phyloP scores from a whole-genome alignment of 2,329 filamentous ascomycete species.

The Trichoderma gracile region DNA sequence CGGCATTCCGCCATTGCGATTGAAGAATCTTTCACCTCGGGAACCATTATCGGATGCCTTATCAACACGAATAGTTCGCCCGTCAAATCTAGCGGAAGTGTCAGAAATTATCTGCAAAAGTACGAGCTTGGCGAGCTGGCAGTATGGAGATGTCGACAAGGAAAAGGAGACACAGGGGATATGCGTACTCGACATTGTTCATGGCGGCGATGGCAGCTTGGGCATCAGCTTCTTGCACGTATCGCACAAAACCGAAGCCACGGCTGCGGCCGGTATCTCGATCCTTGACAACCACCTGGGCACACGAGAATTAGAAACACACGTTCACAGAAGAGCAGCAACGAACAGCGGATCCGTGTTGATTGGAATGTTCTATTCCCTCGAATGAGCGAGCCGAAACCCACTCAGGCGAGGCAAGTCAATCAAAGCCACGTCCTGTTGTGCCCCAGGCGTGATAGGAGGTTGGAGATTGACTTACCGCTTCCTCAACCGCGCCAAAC shows the following conservation, averaged over 20 bases:
- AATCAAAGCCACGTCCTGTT: conserved; percentile 10
- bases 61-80: conserved; percentile 91
- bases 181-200: conserved; percentile 85
- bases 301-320: conserved; percentile 29
- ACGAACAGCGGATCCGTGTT: conserved; percentile 3
- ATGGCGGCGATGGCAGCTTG: conserved; percentile 74
- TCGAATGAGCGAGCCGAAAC: conserved; percentile 5
- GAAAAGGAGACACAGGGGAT: conserved; percentile 19
- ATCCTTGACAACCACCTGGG: conserved; percentile 93
- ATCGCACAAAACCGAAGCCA: conserved; percentile 96
- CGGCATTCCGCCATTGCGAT: conserved; percentile 41
- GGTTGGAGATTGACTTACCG: conserved; percentile 62
- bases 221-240: conserved; percentile 72
- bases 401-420: neutral
- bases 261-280: conserved; percentile 94
- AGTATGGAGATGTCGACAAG: conserved; percentile 8
- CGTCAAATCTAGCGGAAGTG: conserved; percentile 72
- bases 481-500: conserved; percentile 89
- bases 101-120: conserved; percentile 16
- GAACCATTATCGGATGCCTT: conserved; percentile 82
- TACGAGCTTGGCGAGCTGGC: neutral
- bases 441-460: neutral
- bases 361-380: neutral
- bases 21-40: conserved; percentile 48
- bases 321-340: conserved; percentile 25